Percentiles rank a stretch among this genome's conserved stretches.
phyloP scores from a whole-genome alignment of 78 protist genomes.

The Dictyostelium intermedium region DNA sequence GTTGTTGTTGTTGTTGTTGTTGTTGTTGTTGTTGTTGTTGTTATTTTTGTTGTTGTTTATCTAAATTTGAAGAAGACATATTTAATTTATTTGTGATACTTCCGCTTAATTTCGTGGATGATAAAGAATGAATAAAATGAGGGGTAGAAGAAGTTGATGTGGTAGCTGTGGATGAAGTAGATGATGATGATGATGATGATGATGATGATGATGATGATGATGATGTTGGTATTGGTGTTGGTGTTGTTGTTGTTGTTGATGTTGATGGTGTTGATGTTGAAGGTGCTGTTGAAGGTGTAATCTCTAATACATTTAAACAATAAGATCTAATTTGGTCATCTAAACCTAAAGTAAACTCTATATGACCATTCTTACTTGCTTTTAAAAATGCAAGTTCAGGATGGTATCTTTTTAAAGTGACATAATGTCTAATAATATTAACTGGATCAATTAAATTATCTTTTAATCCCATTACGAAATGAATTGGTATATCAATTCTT shows the following conservation, averaged over 20 bases:
- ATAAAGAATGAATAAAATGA: neutral
- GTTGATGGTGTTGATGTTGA: neutral
- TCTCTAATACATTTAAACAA: constrained; percentile 15
- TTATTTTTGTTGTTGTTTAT: neutral
- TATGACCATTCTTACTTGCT: constrained; percentile 72
- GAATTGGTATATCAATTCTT: constrained; percentile 70
- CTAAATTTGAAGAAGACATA: neutral
- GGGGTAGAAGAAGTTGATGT: neutral
- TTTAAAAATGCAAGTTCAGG: constrained; percentile 57
- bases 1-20: too few species aligned
- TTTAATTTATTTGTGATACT: neutral
- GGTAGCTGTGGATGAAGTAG: neutral
- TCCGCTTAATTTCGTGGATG: neutral
- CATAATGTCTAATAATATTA: constrained; percentile 65
- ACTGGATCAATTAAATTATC: constrained; percentile 72
- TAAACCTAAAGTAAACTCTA: constrained; percentile 65
- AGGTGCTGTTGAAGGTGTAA: neutral
- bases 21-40: too few species aligned
- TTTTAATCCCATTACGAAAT: constrained; percentile 66
- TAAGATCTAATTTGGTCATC: constrained; percentile 64
- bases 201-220: neutral
- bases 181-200: neutral
- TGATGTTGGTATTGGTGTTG: neutral
- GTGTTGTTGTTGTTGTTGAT: neutral
- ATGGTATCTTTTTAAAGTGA: constrained; percentile 40